phyloP scores from a whole-genome alignment of 2,329 filamentous ascomycete species.

The Chalaropsis thielavioides region DNA sequence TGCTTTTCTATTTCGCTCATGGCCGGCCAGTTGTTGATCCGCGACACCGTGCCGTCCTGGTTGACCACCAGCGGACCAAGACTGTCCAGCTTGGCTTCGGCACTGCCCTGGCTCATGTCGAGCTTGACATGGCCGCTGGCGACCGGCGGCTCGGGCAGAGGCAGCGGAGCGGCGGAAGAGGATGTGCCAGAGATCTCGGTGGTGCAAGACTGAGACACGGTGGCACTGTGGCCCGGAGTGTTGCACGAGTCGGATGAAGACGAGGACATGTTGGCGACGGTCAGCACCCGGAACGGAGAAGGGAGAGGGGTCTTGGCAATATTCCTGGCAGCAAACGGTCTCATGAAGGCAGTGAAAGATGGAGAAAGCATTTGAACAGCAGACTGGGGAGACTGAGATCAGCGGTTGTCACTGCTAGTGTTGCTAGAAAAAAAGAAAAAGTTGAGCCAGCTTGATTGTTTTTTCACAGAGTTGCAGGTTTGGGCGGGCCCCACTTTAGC shows the following conservation, averaged over 20 bases:
- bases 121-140: slow-evolving; percentile 20
- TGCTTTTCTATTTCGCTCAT: slow-evolving; percentile 55
- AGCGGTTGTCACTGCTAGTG: too few species aligned
- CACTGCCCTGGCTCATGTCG: slow-evolving; percentile 24
- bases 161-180: slow-evolving; percentile 6
- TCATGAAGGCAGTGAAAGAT: neutral
- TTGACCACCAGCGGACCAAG: slow-evolving; percentile 64
- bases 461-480: neutral
- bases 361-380: neutral
- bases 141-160: slow-evolving; percentile 17
- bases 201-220: neutral
- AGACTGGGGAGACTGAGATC: neutral
- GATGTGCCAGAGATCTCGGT: neutral
- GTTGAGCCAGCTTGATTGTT: too few species aligned
- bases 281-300: neutral
- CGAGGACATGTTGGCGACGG: neutral
- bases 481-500: neutral
- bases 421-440: too few species aligned
- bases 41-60: slow-evolving; percentile 52
- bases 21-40: slow-evolving; percentile 57
- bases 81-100: slow-evolving; percentile 45
- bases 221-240: neutral
- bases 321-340: neutral
- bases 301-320: neutral
- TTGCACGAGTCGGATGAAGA: neutral